phyloP scores from a whole-genome alignment of 2,329 filamentous ascomycete genomes.

The Mycosphaerella sp. region DNA sequence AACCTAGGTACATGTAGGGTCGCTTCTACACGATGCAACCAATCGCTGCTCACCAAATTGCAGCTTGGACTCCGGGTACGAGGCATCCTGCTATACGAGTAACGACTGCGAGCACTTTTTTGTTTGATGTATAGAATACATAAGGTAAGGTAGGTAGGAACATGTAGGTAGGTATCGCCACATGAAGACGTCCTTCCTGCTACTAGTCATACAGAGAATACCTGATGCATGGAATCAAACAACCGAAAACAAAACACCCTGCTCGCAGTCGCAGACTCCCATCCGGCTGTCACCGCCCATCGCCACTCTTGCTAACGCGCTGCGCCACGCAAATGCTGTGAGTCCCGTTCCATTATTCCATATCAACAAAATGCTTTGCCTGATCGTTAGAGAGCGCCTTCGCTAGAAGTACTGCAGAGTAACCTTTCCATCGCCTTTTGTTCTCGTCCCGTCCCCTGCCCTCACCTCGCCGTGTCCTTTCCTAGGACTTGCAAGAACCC shows the following conservation, averaged over 20 bases:
- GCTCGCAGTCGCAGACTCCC: background rate
- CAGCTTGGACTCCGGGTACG: background rate
- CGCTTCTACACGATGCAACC: background rate
- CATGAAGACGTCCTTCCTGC: too few species aligned
- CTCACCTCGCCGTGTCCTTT: too few species aligned
- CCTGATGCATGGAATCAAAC: too few species aligned
- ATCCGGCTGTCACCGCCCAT: too few species aligned
- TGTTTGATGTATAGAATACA: too few species aligned
- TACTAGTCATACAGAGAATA: too few species aligned
- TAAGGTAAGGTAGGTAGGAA: too few species aligned
- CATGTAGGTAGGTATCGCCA: too few species aligned
- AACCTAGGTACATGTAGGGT: too few species aligned
- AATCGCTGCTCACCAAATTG: background rate
- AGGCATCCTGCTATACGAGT: too few species aligned
- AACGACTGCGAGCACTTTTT: too few species aligned
- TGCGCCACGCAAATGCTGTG: background rate
- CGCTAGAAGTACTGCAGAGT: constrained; percentile 7
- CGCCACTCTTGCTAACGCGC: background rate
- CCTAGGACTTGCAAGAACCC: too few species aligned
- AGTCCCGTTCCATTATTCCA: background rate
- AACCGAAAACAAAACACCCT: background rate
- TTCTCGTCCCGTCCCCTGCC: background rate
- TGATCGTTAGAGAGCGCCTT: constrained; percentile 3
- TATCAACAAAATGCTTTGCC: background rate
- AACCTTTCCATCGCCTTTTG: background rate